Evolutionary conservation across 2,329 filamentous ascomycete genomes (phyloP), one percentile per base, ranked within the genome.

Genomic region (Clonostachys chloroleuca): DNA sequence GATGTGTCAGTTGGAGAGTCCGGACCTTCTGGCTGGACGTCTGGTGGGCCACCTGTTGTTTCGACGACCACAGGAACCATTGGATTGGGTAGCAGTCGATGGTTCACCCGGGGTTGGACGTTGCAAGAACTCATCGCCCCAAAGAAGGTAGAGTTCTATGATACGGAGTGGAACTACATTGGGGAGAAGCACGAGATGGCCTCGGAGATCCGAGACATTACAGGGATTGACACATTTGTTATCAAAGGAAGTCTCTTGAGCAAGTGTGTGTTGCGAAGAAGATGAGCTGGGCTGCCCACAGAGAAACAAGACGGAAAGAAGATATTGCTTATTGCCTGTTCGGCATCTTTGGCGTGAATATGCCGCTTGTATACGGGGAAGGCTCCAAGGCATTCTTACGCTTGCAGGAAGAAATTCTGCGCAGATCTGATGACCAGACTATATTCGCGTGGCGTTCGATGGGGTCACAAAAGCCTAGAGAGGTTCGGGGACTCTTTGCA

Each of bases 331-430:
- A 59, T 34, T 57, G 51, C 39, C 48, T 56, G 12, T 35, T 57
- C 5, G 56, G 54, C 2, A 43, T 59, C 3, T 56, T 59, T 34
- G 40, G 49, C 44, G 48, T 59, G 45, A 49, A 49, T 34, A 57
- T 59, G 51, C 49, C 56, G 2, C 34, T 59, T 12, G 34, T 57
- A 2, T 56, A 57, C 39, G 54, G 54, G 14, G 55, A 59, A 35
- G 52, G 52, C 3, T 30, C 43, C 6, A 42, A 40, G 5, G 51
- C 52, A 2, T 55, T 55, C 39, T 20, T 51, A 14, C 41, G 52
- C 12, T 40, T 55, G 41, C 53, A 55, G 43, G 52, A 54, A 41
- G 52, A 54, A 39, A 51, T 55, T 33, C 37, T 51, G 7, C 47
- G 47, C 13, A 36, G 44, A 8, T 43, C 34, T 1, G 43, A 49